A percentile compares a stretch with the other conserved stretches of the same genome.
phyloP scores from a whole-genome alignment of 2,329 filamentous ascomycete genomes.

The Alternaria tenuissima region DNA sequence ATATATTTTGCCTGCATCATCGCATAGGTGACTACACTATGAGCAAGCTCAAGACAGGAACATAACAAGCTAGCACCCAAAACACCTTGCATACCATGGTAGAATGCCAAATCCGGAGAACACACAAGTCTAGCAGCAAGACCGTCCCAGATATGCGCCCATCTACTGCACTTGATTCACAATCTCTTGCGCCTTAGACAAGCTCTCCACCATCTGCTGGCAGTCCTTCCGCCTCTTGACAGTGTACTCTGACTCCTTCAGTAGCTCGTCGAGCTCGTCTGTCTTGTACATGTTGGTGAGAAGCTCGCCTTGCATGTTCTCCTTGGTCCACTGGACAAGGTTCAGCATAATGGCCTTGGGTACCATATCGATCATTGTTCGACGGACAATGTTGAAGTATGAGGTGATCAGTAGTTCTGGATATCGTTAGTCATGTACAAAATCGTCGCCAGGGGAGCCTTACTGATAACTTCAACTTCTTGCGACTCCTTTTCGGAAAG shows the following conservation, averaged over 20 bases:
- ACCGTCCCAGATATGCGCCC: constrained; percentile 6
- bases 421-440: constrained; percentile 23
- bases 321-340: constrained; percentile 94
- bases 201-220: constrained; percentile 97
- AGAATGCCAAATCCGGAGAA: constrained; percentile 29
- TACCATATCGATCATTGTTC: constrained; percentile 99
- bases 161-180: constrained; percentile 73
- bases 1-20: constrained; percentile 5
- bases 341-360: constrained; percentile 99
- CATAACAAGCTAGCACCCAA: constrained; percentile 23
- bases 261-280: constrained; percentile 87
- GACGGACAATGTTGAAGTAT: constrained; percentile 97
- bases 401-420: constrained; percentile 92
- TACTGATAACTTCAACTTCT: constrained; percentile 98
- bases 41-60: constrained; percentile 23
- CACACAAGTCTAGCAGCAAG: constrained; percentile 19
- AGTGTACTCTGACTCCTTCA: constrained; percentile 98
- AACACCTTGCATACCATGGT: constrained; percentile 25
- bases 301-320: constrained; percentile 97
- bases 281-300: constrained; percentile 97
- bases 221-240: constrained; percentile 95
- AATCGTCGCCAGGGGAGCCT: constrained; percentile 42
- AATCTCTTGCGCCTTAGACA: constrained; percentile 91
- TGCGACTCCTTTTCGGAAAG: constrained; percentile 93
- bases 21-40: constrained; percentile 19